phyloP scores from a whole-genome alignment of 805 yeast genomes.

The Starmera amethionina region DNA sequence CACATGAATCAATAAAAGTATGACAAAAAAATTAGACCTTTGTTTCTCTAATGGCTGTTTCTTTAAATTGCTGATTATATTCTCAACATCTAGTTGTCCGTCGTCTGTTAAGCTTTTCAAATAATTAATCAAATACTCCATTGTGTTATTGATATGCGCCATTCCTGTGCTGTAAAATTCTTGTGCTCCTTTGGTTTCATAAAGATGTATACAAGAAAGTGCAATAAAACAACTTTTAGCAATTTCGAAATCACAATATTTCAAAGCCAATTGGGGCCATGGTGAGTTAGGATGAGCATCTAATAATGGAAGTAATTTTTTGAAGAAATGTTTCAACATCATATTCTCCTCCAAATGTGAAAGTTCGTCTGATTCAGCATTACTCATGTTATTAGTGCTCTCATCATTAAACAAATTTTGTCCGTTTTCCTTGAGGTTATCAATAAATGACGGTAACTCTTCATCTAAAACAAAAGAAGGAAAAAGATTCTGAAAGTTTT shows the following conservation, averaged over 20 bases:
- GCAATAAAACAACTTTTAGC: constrained; percentile 51
- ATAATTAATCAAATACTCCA: constrained; percentile 42
- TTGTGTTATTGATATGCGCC: constrained; percentile 43
- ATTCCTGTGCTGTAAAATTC: constrained; percentile 44
- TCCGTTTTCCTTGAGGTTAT: constrained; percentile 2
- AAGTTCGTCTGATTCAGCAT: constrained; percentile 3
- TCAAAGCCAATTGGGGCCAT: constrained; percentile 50
- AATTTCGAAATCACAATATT: constrained; percentile 47
- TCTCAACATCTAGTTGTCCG: constrained; percentile 21
- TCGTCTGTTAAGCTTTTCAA: constrained; percentile 21
- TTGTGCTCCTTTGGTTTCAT: constrained; percentile 41
- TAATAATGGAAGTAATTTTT: constrained; percentile 38
- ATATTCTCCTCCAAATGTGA: constrained; percentile 40
- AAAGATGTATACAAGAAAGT: constrained; percentile 46
- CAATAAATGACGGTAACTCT: constrained; percentile 10
- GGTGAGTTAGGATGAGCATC: constrained; percentile 55
- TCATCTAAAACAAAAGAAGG: constrained; percentile 12
- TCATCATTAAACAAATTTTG: background rate
- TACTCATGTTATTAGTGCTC: background rate
- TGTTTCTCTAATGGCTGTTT: constrained; percentile 23
- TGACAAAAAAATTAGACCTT: constrained; percentile 34
- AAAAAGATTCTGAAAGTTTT: constrained; percentile 16
- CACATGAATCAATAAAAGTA: constrained; percentile 41
- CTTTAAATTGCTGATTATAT: constrained; percentile 27
- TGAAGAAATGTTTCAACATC: constrained; percentile 47